Evolutionary conservation across 768 basidiomycete species (phyloP).

Genomic region (Nidularia sp.): DNA sequence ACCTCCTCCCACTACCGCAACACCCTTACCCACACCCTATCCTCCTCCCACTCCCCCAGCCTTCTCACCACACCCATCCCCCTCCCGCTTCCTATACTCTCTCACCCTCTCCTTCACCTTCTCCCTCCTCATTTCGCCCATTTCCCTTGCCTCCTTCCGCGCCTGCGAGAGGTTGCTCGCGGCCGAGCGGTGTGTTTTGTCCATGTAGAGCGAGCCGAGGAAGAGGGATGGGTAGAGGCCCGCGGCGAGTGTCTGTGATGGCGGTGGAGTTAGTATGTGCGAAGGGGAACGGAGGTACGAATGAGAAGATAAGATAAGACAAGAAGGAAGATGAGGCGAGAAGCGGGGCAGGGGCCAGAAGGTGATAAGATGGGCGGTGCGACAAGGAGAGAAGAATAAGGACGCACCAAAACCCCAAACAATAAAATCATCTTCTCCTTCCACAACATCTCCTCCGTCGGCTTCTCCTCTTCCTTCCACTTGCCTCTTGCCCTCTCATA

Average conservation of each 20-base stretch:
- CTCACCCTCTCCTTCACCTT: constrained; percentile 47
- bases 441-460: constrained; percentile 13
- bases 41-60: not conserved
- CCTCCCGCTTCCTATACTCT: constrained; percentile 19
- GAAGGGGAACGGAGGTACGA: not conserved
- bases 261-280: not conserved
- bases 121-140: constrained; percentile 49
- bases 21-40: too few species aligned
- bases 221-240: constrained; percentile 42
- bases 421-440: constrained; percentile 47
- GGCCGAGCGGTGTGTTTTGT: constrained; percentile 46
- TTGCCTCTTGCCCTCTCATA: constrained; percentile 6
- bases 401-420: constrained; percentile 46
- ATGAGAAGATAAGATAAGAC: not conserved
- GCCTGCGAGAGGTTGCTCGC: constrained; percentile 57
- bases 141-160: constrained; percentile 48
- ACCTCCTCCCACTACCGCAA: too few species aligned
- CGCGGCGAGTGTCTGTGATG: constrained; percentile 33
- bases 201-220: constrained; percentile 26
- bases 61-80: not conserved
- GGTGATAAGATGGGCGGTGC: not conserved
- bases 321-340: not conserved
- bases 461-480: constrained; percentile 15
- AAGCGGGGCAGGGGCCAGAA: not conserved
- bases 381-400: not conserved